These are phyloP conservation scores for Larix kaempferi DNA, from an alignment of 75 land plant species.

Conservation along the genomic window DNA sequence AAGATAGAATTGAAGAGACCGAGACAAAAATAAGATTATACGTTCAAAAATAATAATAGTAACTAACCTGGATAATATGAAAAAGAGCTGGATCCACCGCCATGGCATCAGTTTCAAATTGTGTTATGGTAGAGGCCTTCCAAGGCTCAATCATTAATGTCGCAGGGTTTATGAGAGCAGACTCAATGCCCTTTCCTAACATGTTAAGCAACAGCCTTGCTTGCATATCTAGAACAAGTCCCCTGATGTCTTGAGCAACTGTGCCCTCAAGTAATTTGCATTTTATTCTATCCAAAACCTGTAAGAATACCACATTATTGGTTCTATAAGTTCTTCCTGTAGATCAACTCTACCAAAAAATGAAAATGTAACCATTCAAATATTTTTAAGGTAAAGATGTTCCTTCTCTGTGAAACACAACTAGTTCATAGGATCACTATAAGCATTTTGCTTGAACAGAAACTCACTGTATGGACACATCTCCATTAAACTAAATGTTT, in stretches of 20 bases:
- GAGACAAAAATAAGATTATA: neutral
- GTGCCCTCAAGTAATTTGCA: constrained; percentile 94
- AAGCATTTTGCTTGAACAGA: neutral
- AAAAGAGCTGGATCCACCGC: constrained; percentile 88
- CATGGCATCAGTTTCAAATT: constrained; percentile 85
- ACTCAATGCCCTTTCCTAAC: constrained; percentile 97
- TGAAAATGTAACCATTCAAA: neutral
- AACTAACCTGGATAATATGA: constrained; percentile 72
- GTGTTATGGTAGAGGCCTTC: constrained; percentile 74
- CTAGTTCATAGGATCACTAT: neutral
- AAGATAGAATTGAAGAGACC: neutral
- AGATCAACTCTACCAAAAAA: neutral
- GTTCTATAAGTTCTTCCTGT: neutral
- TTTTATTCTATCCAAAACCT: constrained; percentile 95
- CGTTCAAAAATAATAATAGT: neutral
- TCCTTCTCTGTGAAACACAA: neutral
- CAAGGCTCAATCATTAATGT: constrained; percentile 90
- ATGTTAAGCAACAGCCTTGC: constrained; percentile 93
- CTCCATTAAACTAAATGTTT: too few species aligned
- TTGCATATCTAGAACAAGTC: constrained; percentile 97
- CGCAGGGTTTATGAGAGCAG: constrained; percentile 89
- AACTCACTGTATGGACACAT: too few species aligned
- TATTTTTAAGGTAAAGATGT: neutral
- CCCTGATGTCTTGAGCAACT: constrained; percentile 96
- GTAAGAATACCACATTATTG: constrained; percentile 10